A percentile compares a stretch with the other conserved stretches of the same genome.
These are phyloP conservation scores for Penicillium pancosmium DNA, from an alignment of 495 filamentous ascomycete species.

Conservation along the genomic window DNA sequence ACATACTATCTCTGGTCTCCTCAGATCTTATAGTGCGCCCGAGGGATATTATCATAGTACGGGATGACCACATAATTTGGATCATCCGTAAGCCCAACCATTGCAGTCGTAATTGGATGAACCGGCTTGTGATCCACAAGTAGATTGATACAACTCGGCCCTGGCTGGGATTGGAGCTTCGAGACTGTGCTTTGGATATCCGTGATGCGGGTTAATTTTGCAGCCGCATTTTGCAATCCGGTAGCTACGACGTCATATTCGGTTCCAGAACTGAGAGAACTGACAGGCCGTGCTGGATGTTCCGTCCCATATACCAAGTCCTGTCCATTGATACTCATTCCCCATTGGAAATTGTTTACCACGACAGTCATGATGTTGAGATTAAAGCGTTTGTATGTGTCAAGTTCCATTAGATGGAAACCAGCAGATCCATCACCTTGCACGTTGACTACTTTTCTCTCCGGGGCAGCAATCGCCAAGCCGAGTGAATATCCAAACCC, in stretches of 20 bases:
- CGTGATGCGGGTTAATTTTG: constrained; percentile 10
- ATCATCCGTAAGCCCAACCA: constrained; percentile 32
- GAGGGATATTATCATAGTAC: constrained; percentile 34
- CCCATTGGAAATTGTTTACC: constrained; percentile 33
- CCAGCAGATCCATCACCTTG: constrained; percentile 34
- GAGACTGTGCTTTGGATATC: constrained; percentile 21
- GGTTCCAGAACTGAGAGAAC: constrained; percentile 24
- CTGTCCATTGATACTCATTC: constrained; percentile 35
- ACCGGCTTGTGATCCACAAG: constrained; percentile 31
- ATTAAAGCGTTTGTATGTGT: constrained; percentile 30
- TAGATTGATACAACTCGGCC: constrained; percentile 28
- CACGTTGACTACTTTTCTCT: constrained; percentile 25
- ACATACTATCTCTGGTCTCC: neutral
- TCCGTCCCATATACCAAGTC: constrained; percentile 27
- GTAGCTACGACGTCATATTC: constrained; percentile 29
- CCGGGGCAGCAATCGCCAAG: constrained; percentile 27
- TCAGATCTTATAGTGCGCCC: constrained; percentile 23
- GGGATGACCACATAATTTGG: constrained; percentile 26
- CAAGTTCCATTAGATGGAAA: constrained; percentile 35
- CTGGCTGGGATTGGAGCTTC: constrained; percentile 12
- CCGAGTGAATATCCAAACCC: constrained; percentile 33
- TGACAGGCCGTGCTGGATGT: constrained; percentile 21
- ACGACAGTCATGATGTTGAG: constrained; percentile 31
- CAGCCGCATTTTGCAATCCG: constrained; percentile 26
- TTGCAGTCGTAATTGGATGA: constrained; percentile 30